Evolutionary conservation across 352 stramenopile genomes (phyloP), one percentile per base, ranked within the genome.

Genomic region (Blastocystis sp.): DNA sequence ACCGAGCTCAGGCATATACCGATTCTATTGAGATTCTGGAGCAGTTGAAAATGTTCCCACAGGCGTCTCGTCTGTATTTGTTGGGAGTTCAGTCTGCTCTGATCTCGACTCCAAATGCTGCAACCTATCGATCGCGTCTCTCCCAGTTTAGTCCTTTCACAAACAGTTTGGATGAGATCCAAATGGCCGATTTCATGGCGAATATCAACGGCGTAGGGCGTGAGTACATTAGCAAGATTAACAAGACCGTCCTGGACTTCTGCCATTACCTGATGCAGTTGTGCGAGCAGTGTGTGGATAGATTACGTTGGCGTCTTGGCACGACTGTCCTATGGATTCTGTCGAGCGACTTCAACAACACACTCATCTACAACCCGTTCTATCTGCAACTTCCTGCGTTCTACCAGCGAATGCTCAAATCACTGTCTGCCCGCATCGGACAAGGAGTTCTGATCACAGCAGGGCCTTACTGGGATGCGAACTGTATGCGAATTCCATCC

Each of bases 171-270:
- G 63, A 89, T 43, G 78, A 89, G 45, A 79, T 89, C 43, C 66
- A 79, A 39, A 79, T 89, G 66, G 66, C 78, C 39, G 78, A 89
- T 65, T 89, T 89, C 56, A 79, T 89, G 66, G 63, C 78, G 45
- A 89, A 89, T 45, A 89, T 89, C 53, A 62, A 78, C 26, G 78
- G 78, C 50, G 78, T 89, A 47, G 78, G 30, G n/a, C 63, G 34
- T 3, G 50, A 89, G 55, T 89, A 78, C 37, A 54, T 89, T 24
- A 53, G 50, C 3, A 43, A 54, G n/a, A 79, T 89, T 41, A 79
- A 89, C 50, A 65, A 75, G 8, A 78, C 20, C 43, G 76, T 89
- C 66, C 63, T 79, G 34, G 9, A 73, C 6, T 89, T 89, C 66
- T 89, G 78, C 41, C 2, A 26, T 4, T 89, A 76, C 20, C 66